Evolutionary conservation across 2,329 filamentous ascomycete genomes (phyloP), one percentile per base, ranked within the genome.

Genomic region (Magnaporthiopsis poae): DNA sequence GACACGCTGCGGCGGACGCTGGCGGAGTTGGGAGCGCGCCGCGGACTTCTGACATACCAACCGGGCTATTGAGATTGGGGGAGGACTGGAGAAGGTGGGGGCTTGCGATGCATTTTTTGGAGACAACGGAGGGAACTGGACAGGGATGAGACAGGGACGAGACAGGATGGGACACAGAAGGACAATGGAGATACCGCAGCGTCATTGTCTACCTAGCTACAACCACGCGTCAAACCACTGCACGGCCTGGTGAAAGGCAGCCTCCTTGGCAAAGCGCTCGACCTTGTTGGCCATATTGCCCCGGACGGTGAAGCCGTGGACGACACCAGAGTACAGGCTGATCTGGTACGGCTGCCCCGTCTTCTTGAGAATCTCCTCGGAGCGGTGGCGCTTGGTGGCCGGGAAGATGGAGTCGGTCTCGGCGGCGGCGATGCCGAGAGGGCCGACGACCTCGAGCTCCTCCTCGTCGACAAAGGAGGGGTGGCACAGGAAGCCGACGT

Each of bases 241-340:
- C 65, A 92, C 81, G 52, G 90, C 90, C 81, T 95, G 91, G 69
- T 82, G 73, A 74, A 95, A 95, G 5, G 91, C 91, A 77, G 89
- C 86, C 78, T 96, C 90, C 83, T 91, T 93, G 56, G 90, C 88
- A 72, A 84, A 94, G 75, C 84, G 86, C 73, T 84, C 76, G 62
- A 79, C 69, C 74, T 82, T 82, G 69, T 87, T 82, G 68, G 72
- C 82, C 39, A 83, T 68, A 73, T 95, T 89, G 35, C 81, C 82
- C 66, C 90, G 85, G 2, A 92, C 87, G 11, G 87, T 82, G 72
- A 95, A 96, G 0, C 91, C 91, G 75, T 96, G 91, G 66, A 78
- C 77, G 36, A 91, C 86, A 66, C 86, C 86, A 2, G 85, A 86
- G 80, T 85, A 95, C 11, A 96, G 80, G 75, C 84, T 90, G 75